phyloP scores from a whole-genome alignment of 305 asterid species.

The Andrographis paniculata region DNA sequence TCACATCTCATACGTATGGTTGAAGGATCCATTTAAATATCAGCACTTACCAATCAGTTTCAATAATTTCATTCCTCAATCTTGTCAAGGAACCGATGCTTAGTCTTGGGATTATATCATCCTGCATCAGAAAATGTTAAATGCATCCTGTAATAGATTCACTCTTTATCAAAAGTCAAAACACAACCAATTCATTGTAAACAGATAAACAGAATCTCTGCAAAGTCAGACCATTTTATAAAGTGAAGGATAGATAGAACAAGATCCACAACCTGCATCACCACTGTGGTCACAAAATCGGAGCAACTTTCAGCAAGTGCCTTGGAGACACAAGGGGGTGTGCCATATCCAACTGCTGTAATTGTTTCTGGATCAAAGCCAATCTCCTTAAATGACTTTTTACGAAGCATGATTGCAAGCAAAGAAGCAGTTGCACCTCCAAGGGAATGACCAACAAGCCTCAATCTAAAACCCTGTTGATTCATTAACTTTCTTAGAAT shows the following conservation, averaged over 20 bases:
- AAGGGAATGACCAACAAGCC: slow-evolving; percentile 95
- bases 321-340: slow-evolving; percentile 91
- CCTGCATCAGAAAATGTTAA: slow-evolving; percentile 37
- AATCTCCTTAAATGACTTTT: slow-evolving; percentile 57
- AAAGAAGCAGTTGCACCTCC: slow-evolving; percentile 91
- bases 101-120: slow-evolving; percentile 77
- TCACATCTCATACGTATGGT: too few species aligned
- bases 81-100: slow-evolving; percentile 61
- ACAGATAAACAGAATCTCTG: slow-evolving; percentile 6
- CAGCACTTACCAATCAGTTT: slow-evolving; percentile 70
- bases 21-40: too few species aligned
- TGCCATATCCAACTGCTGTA: slow-evolving; percentile 69
- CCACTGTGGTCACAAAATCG: slow-evolving; percentile 71
- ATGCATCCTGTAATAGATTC: background rate
- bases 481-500: slow-evolving; percentile 36
- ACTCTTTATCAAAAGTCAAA: too few species aligned
- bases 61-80: slow-evolving; percentile 84
- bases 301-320: slow-evolving; percentile 87
- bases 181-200: too few species aligned
- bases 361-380: slow-evolving; percentile 83
- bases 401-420: slow-evolving; percentile 86
- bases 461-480: slow-evolving; percentile 95
- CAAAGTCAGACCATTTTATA: too few species aligned
- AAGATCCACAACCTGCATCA: slow-evolving; percentile 99
- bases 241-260: too few species aligned